Evolutionary conservation across 805 yeast species (phyloP), one percentile per base, ranked within the genome.

Genomic region (Saturnispora zaruensis): DNA sequence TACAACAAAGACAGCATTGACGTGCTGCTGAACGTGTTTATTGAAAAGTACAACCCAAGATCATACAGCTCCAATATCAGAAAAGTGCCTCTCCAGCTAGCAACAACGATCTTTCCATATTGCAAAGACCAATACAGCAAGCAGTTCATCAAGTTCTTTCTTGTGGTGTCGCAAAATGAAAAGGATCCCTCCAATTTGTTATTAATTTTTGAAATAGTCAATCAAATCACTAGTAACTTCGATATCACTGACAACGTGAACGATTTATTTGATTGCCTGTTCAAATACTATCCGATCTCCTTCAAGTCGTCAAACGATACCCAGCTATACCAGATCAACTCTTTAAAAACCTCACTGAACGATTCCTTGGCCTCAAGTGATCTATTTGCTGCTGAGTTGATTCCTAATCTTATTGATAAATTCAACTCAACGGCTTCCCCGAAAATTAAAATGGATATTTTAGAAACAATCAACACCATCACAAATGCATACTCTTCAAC

Each of bases 251-350:
- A 65, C n/a, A 68, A 64, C 59, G 60, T 76, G 30, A 83, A 84
- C 55, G 87, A 86, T 8, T 64, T 93, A 52, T 95, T 90, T 62
- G 99, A 93, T 62, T 79, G 85, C 33, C 73, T 87, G 38, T 95
- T 91, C 63, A 93, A 99, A 66, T 93, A 93, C 68, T 93, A 91
- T 69, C 99, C 99, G 11, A 90, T 93, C 41, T 85, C 96, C 1
- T 93, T 95, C 68, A 82, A 81, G 51, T 96, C 98, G 1, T 96
- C 98, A 3, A 87, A 87, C 63, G 96, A 91, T 58, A 90, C 93
- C 0, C 88, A 89, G 63, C 79, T 82, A 54, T 85, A 88, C 55
- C 79, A 96, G 0, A 78, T 88, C 1, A 77, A 74, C 1, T 85
- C 88, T 48, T 71, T 95, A 56, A 87, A 87, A 60, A 41, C 59